Conservation (phyloP, 2,329 filamentous ascomycete genomes). For the Cryphonectria radicalis region DNA sequence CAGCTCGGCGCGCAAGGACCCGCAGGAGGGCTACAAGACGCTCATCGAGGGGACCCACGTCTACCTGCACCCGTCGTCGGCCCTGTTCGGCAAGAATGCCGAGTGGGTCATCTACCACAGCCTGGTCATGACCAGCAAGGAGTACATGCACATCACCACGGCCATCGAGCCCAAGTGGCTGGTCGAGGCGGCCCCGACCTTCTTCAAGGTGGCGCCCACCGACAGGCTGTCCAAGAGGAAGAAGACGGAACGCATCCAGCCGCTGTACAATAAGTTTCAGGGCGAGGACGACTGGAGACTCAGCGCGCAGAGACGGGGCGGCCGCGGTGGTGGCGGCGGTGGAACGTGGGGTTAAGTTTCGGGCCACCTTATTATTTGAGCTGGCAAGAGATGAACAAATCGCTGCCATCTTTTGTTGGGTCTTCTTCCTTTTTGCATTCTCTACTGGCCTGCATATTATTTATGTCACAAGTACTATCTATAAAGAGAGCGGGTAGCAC, state of each 20-base stretch:
- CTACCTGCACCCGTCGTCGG: slow-evolving; percentile 89
- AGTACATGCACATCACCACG: slow-evolving; percentile 97
- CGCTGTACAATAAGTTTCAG: slow-evolving; percentile 89
- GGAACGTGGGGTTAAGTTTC: slow-evolving; percentile 85
- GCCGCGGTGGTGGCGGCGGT: slow-evolving; percentile 80
- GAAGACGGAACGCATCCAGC: slow-evolving; percentile 92
- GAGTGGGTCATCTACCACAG: slow-evolving; percentile 96
- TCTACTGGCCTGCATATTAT: background rate
- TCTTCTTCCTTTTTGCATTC: background rate
- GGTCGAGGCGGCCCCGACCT: slow-evolving; percentile 95
- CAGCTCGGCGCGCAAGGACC: slow-evolving; percentile 92
- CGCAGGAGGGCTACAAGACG: slow-evolving; percentile 96
- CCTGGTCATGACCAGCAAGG: slow-evolving; percentile 89
- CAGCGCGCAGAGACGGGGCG: slow-evolving; percentile 82
- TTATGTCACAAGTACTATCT: background rate
- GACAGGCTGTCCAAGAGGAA: slow-evolving; percentile 88
- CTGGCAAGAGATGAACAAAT: background rate
- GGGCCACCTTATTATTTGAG: background rate
- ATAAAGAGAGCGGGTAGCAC: background rate
- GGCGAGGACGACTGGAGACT: slow-evolving; percentile 95
- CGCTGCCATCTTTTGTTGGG: background rate
- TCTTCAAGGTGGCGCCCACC: slow-evolving; percentile 94
- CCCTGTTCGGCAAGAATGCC: slow-evolving; percentile 91
- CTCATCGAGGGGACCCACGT: slow-evolving; percentile 94
- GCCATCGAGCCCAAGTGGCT: slow-evolving; percentile 93